Evolutionary conservation across 179 eudicot species (phyloP).

Genomic region (Carnegiea gigantea): DNA sequence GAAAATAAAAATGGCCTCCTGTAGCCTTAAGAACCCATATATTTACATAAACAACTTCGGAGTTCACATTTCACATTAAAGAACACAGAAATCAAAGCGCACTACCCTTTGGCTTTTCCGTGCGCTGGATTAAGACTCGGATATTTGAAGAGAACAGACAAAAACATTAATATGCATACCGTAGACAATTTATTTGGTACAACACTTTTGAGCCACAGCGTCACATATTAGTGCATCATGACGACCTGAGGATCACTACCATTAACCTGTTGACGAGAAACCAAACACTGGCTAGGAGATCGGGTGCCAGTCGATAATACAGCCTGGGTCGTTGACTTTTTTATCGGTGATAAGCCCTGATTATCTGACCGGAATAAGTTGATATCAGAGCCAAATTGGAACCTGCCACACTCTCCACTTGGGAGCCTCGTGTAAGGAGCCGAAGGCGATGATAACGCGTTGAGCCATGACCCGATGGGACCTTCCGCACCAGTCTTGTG

Average conservation of each 20-base stretch:
- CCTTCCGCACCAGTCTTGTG: constrained; percentile 12
- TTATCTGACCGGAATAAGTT: background rate
- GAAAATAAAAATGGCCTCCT: background rate
- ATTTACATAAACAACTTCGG: background rate
- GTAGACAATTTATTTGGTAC: background rate
- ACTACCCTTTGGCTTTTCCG: constrained; percentile 26
- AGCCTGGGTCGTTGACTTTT: background rate
- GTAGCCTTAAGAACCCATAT: background rate
- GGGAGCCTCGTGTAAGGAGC: constrained; percentile 25
- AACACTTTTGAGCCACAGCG: background rate
- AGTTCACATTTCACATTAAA: background rate
- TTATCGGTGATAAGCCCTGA: background rate
- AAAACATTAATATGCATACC: background rate
- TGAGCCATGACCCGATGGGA: constrained; percentile 18
- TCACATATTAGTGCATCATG: constrained; percentile 15
- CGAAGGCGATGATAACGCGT: constrained; percentile 13
- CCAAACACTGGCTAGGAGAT: constrained; percentile 14
- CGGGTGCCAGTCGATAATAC: background rate
- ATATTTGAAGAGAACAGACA: background rate
- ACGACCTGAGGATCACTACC: constrained; percentile 16
- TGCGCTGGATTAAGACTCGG: background rate
- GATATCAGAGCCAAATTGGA: constrained; percentile 9
- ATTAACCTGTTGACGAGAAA: constrained; percentile 8
- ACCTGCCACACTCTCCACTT: constrained; percentile 26
- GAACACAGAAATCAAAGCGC: background rate